Base-by-base conservation (phyloP, 495 filamentous ascomycete species). In the Symbiotaphrina buchneri region DNA sequence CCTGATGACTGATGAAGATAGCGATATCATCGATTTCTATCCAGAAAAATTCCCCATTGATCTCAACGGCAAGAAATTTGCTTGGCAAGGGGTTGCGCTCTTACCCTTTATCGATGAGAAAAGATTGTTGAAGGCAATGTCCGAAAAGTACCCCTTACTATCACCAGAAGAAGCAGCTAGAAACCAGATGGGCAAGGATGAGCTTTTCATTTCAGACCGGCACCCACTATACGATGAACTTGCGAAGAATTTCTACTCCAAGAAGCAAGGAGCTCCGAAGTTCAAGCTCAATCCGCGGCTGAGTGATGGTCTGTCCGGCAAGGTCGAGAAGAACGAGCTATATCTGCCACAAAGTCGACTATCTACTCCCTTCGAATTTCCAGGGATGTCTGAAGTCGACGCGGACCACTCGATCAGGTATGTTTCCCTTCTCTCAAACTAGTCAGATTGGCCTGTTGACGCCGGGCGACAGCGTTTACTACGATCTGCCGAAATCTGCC, bases 101-200 rank as follows among this genome's bases (percentile, higher is more conserved):
- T 65, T 99, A 13, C 87, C 87, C 0, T 99, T 93, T 51, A 95
- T 99, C 41, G 83, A 99, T 47, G 87, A 87, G 53, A 72, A 72
- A 31, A 67, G 84, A 20, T 54, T 99, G 13, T 59, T 95, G 14
- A 59, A 63, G 15, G 87, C 90, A 4, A 84, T 93, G 67, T 55
- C 66, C 11, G 74, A 70, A 41, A 78, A 76, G 39, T 85, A 87
- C 39, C 79, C 74, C 30, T 53, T 78, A 5, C 57, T 99, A 6
- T 74, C 65, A 19, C 56, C 68, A 5, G 84, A 90, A 25, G 90
- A 95, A 45, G 55, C 56, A 14, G 56, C 61, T 16, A 71, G 87
- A 18, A 99, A 99, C 42, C 54, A 58, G n/a, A 49, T 76, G 25
- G 87, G 87, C 4, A 65, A 59, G 35, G 85, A 93, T 17, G 72